These are phyloP conservation scores for Tinospora cordifolia DNA, from an alignment of 164 flowering plant species.

Conservation along the genomic window DNA sequence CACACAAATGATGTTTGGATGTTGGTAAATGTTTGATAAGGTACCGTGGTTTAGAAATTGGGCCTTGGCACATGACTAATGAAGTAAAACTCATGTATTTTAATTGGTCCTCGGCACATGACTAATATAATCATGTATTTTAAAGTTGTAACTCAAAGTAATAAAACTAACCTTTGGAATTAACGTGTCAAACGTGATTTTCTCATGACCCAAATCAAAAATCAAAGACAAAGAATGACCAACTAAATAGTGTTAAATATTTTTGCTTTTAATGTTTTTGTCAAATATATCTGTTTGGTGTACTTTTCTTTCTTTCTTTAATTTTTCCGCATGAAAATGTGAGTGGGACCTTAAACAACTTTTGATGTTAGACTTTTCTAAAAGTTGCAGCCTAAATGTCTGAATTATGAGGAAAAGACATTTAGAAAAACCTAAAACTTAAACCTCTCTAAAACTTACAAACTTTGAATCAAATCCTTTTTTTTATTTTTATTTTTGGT, in stretches of 20 bases:
- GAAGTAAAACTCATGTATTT: too few species aligned
- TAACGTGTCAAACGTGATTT: too few species aligned
- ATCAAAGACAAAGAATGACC: not conserved
- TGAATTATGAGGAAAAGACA: not conserved
- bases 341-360: not conserved
- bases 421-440: not conserved
- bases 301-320: not conserved
- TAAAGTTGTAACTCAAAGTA: too few species aligned
- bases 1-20: too few species aligned
- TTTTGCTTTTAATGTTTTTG: not conserved
- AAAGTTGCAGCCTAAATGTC: not conserved
- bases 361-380: not conserved
- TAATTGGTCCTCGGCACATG: too few species aligned
- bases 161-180: too few species aligned
- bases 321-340: not conserved
- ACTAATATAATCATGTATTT: too few species aligned
- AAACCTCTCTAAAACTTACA: not conserved
- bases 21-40: too few species aligned
- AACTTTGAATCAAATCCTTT: not conserved
- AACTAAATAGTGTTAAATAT: not conserved
- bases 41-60: too few species aligned
- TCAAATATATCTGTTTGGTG: not conserved
- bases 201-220: too few species aligned
- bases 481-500: too few species aligned
- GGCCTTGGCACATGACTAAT: too few species aligned